Base-by-base conservation (phyloP, 2,329 filamentous ascomycete genomes). In the Penicillium sp. region DNA sequence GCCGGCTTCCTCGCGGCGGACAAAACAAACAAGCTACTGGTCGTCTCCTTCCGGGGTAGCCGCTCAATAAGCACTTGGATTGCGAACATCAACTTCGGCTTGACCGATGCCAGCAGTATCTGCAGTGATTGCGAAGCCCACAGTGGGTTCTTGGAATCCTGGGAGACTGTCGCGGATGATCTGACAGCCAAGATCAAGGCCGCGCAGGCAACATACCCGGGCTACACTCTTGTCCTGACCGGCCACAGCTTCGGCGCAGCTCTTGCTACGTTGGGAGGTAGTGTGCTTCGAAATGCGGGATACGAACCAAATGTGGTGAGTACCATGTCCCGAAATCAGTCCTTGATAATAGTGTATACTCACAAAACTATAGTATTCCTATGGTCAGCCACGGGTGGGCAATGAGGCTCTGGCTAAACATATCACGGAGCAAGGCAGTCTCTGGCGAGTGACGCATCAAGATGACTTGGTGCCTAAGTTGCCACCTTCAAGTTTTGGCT, bases 201-300 rank as follows among this genome's bases (percentile, higher is more conserved):
- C 9, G 69, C 69, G 11, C 37, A 56, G 6, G 22, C 52, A 3
- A 49, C 52, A 2, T 73, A 79, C 61, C 74, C 79, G 0, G 64
- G 58, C 22, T 81, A 76, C 65, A 71, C 68, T 29, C 60, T 83
- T 44, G 70, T 80, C 0, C 59, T 78, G 4, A 80, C 78, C 0
- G 81, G 81, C 1, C 81, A 83, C 62, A 79, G 76, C 53, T 74
- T 82, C 5, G 81, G 81, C 4, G 81, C 70, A 44, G 81, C 81
- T 1, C 60, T 83, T n/a, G 80, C 80, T 2, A 74, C 69, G 2
- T 60, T 83, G 7, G 79, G 76, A 1, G 78, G 78, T 0, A 76
- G 74, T 2, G 75, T 74, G 0, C 61, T 83, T 39, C 71, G 79
- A 10, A 74, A 73, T 40, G 66, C 67, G 2, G 78, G 78, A 4